Conservation (phyloP, 805 yeast species). For the Torulaspora indica region DNA sequence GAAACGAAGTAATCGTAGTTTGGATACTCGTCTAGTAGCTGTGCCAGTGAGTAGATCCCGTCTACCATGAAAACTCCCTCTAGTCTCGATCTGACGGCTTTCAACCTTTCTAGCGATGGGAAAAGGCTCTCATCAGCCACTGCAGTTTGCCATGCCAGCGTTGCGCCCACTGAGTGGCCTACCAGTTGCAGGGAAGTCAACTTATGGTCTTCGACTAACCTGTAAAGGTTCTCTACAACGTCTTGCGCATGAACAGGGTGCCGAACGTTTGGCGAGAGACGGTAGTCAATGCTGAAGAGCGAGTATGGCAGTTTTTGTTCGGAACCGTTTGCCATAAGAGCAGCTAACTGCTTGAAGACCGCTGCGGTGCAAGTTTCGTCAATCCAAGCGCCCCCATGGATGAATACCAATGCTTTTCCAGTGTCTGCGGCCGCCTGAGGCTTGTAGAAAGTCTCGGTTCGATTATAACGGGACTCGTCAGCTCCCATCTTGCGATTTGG, state of each 20-base stretch:
- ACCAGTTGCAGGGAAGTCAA: constrained; percentile 38
- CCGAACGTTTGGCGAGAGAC: constrained; percentile 55
- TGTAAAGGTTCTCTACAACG: constrained; percentile 42
- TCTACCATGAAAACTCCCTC: constrained; percentile 46
- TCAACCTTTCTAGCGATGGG: constrained; percentile 5
- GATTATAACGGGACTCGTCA: constrained; percentile 6
- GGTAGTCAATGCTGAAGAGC: constrained; percentile 49
- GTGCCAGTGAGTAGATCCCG: constrained; percentile 59
- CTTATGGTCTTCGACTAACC: constrained; percentile 19
- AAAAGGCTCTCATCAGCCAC: constrained; percentile 3
- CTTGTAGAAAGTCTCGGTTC: constrained; percentile 15
- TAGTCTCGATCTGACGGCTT: constrained; percentile 15
- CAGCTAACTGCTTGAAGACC: constrained; percentile 44
- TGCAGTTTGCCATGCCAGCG: constrained; percentile 53
- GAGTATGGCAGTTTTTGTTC: constrained; percentile 11
- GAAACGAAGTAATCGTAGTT: constrained; percentile 50
- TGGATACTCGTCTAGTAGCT: constrained; percentile 58
- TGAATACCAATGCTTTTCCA: constrained; percentile 43
- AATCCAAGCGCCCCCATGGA: constrained; percentile 92
- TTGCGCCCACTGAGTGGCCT: constrained; percentile 85
- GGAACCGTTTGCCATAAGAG: constrained; percentile 14
- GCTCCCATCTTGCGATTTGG: not conserved
- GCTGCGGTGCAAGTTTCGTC: constrained; percentile 57
- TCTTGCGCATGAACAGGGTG: constrained; percentile 65
- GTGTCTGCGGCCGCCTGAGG: not conserved